Base-by-base conservation (phyloP, 495 filamentous ascomycete genomes). In the Parathielavia appendiculata region DNA sequence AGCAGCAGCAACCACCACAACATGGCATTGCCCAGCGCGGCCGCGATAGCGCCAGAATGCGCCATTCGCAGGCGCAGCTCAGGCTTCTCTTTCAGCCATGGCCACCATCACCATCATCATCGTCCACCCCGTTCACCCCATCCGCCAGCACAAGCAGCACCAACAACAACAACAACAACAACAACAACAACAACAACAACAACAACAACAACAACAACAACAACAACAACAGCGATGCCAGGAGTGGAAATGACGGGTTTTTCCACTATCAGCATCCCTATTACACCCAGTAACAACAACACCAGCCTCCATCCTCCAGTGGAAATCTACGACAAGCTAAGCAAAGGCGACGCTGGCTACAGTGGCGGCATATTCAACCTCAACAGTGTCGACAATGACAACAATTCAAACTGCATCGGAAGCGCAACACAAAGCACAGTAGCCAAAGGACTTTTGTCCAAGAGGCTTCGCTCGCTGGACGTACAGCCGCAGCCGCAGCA, bases 311-410 rank as follows among this genome's bases (percentile, higher is more conserved):
- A 30, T 6, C 26, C 26, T 30, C 26, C 26, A 30, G 26, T 30
- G 6, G 12, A 9, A 23, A 36, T 36, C 38, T 58, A 58, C 35
- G 56, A 47, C 47, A 63, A 62, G 63, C 45, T 68, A 39, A 85
- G 64, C 65, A 88, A 79, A 64, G 85, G 81, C 16, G 85, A 89
- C 65, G 69, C 73, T 14, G 86, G 85, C 20, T 91, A 90, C 59
- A 84, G 81, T 7, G 86, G 84, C 11, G 81, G 85, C 61, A 74
- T 78, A 12, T 85, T 81, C 38, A 58, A 0, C 32, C 22, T n/a
- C 8, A 12, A 23, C 20, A 46, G 22, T 5, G 20, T 61, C 34
- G 60, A 34, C 13, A 12, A 36, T 46, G 9, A 40, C 47, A 20
- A 32, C 53, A 5, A 12, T 35, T 13, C 10, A 14, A 35, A n/a